Percentiles rank a stretch among this genome's conserved stretches.
phyloP scores from a whole-genome alignment of 1,284 basidiomycete species.

The Sporisorium graminicola region DNA sequence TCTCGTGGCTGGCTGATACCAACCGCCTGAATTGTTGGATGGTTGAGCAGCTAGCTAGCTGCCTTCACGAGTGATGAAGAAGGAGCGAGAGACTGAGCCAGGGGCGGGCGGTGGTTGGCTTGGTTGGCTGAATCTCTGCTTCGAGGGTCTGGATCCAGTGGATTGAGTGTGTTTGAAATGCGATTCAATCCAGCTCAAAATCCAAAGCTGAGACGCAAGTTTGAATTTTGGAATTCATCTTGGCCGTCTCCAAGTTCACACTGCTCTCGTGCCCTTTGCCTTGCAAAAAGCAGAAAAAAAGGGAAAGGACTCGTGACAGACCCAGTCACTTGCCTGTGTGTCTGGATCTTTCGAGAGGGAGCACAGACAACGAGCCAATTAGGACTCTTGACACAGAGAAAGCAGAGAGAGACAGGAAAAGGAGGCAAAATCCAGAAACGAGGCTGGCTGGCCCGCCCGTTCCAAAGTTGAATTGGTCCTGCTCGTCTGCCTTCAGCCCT shows the following conservation, averaged over 20 bases:
- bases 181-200: background rate
- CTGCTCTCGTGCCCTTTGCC: background rate
- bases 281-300: background rate
- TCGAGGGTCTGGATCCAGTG: no score
- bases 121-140: background rate
- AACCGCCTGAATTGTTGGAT: background rate
- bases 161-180: background rate
- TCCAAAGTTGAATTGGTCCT: slow-evolving; percentile 11
- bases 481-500: slow-evolving; percentile 29
- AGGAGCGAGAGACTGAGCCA: background rate
- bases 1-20: background rate
- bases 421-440: background rate
- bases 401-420: slow-evolving; percentile 1
- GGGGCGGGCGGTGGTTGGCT: background rate
- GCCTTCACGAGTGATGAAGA: background rate
- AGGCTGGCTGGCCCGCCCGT: slow-evolving; percentile 10
- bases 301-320: background rate
- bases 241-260: background rate
- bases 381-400: background rate
- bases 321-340: background rate
- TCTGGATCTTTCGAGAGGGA: background rate
- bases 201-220: background rate
- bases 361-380: slow-evolving; percentile 8
- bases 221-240: background rate
- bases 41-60: background rate